Evolutionary conservation across 2,329 filamentous ascomycete species (phyloP).

Genomic region (Tolypocladium pustulatum): DNA sequence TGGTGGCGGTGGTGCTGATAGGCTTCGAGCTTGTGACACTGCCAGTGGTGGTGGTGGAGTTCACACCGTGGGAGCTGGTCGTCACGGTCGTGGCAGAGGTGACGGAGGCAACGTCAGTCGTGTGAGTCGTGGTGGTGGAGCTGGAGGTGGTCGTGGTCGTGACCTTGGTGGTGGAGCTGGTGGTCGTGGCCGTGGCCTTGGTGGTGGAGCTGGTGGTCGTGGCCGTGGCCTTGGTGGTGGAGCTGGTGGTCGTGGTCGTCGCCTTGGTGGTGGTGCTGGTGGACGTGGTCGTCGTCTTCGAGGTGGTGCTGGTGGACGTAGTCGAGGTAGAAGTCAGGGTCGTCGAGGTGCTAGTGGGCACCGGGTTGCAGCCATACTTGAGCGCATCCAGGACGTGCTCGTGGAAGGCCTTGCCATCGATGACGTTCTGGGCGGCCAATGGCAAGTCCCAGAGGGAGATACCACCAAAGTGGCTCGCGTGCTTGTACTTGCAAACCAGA

Average conservation of each 20-base stretch:
- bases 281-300: slow-evolving; percentile 3
- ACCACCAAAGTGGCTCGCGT: slow-evolving; percentile 29
- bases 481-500: slow-evolving; percentile 27
- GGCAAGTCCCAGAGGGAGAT: slow-evolving; percentile 35
- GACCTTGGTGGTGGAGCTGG: background rate
- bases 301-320: background rate
- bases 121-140: background rate
- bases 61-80: background rate
- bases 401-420: slow-evolving; percentile 24
- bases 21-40: too few relatives aligned
- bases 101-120: background rate
- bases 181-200: slow-evolving; percentile 2
- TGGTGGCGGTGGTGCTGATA: too few relatives aligned
- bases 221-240: too few relatives aligned
- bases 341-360: slow-evolving; percentile 13
- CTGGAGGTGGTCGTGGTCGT: slow-evolving; percentile 1
- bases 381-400: slow-evolving; percentile 25
- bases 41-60: background rate
- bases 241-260: too few relatives aligned
- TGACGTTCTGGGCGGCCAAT: slow-evolving; percentile 19
- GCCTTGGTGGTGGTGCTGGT: too few relatives aligned
- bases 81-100: too few relatives aligned
- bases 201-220: slow-evolving; percentile 2
- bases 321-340: slow-evolving; percentile 3
- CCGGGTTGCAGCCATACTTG: slow-evolving; percentile 22